Percentiles rank a stretch among this genome's conserved stretches.
These are phyloP conservation scores for Osmanthus fragrans DNA, from an alignment of 257 asterid genomes.

Conservation along the genomic window DNA sequence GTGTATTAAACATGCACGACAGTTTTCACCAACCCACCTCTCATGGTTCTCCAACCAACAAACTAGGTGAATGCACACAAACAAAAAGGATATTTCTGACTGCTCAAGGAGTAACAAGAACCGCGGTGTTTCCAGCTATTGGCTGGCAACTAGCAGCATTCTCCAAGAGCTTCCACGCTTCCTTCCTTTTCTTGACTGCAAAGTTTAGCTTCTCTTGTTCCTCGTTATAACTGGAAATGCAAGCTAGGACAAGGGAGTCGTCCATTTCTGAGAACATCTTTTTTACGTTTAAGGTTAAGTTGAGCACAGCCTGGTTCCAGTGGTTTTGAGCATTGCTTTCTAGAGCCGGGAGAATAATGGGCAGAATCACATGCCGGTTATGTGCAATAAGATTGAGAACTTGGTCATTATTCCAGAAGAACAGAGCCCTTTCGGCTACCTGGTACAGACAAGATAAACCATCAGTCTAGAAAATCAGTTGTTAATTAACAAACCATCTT, in stretches of 20 bases:
- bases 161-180: conserved; percentile 44
- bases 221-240: conserved; percentile 32
- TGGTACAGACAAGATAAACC: neutral
- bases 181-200: conserved; percentile 33
- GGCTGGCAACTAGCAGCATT: conserved; percentile 40
- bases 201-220: conserved; percentile 28
- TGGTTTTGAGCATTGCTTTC: conserved; percentile 38
- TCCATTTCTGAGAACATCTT: conserved; percentile 44
- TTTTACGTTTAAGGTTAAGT: conserved; percentile 37
- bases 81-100: too few species aligned
- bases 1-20: neutral
- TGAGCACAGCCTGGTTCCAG: conserved; percentile 48
- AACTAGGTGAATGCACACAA: too few species aligned
- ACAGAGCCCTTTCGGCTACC: conserved; percentile 53
- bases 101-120: conserved; percentile 37
- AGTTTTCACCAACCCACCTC: neutral
- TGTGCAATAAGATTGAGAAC: conserved; percentile 38
- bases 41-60: neutral
- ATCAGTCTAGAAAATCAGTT: neutral
- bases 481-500: neutral
- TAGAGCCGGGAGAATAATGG: conserved; percentile 46
- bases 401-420: conserved; percentile 41
- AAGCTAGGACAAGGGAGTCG: conserved; percentile 30
- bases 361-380: conserved; percentile 44
- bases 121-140: conserved; percentile 50